A percentile compares a stretch with the other conserved stretches of the same genome.
phyloP scores from a whole-genome alignment of 805 yeast species.

The Candida mattraensis region DNA sequence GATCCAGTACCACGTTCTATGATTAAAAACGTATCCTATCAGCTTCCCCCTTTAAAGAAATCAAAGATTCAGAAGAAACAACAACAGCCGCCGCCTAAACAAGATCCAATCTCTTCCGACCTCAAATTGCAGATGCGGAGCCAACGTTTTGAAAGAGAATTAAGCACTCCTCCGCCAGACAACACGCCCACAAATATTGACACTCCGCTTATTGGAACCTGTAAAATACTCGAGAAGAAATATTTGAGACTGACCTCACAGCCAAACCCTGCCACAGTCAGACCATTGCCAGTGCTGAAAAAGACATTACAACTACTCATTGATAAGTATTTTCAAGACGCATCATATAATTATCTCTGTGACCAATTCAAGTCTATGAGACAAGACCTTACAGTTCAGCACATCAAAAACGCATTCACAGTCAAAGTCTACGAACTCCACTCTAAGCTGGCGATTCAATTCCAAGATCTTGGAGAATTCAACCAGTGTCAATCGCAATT shows the following conservation, averaged over 20 bases:
- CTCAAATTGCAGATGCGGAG: constrained; percentile 44
- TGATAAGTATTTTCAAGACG: constrained; percentile 48
- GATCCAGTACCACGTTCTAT: neutral
- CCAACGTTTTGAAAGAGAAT: constrained; percentile 47
- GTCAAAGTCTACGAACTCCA: constrained; percentile 80
- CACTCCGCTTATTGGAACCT: constrained; percentile 55
- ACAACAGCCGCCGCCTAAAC: constrained; percentile 8
- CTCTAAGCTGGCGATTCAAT: constrained; percentile 81
- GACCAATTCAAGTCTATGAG: constrained; percentile 91
- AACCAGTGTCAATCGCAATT: constrained; percentile 92
- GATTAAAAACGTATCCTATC: constrained; percentile 5
- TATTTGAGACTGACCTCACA: constrained; percentile 87
- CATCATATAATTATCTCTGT: constrained; percentile 71
- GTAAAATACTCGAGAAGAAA: constrained; percentile 67
- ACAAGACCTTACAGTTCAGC: constrained; percentile 92
- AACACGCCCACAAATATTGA: constrained; percentile 7
- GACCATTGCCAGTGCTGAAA: constrained; percentile 67
- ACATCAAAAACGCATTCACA: constrained; percentile 74
- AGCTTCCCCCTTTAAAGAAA: constrained; percentile 17
- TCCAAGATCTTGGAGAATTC: constrained; percentile 87
- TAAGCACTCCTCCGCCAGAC: constrained; percentile 18
- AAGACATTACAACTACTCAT: constrained; percentile 56
- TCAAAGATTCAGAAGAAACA: constrained; percentile 11
- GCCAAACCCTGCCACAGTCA: constrained; percentile 80
- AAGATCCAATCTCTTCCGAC: constrained; percentile 25